These are phyloP conservation scores for Termitomyces sp. DNA, from an alignment of 768 basidiomycete genomes.

Conservation along the genomic window DNA sequence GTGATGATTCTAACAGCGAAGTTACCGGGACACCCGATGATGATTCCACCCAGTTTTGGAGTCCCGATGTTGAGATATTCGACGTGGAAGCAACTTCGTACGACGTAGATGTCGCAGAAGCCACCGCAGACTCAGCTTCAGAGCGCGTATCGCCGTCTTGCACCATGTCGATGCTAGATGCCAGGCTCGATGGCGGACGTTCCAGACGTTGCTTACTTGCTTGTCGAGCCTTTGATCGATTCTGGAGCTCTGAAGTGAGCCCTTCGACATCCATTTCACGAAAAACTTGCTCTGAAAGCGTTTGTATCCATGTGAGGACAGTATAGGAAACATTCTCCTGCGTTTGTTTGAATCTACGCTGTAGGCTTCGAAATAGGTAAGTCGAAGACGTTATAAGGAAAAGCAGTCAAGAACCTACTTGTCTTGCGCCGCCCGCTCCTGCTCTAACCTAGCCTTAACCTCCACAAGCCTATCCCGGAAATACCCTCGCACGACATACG, in stretches of 20 bases:
- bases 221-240: slow-evolving; percentile 22
- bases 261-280: slow-evolving; percentile 73
- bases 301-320: slow-evolving; percentile 62
- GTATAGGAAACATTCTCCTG: slow-evolving; percentile 77
- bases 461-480: slow-evolving; percentile 59
- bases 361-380: slow-evolving; percentile 42
- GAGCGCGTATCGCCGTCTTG: slow-evolving; percentile 33
- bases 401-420: slow-evolving; percentile 41
- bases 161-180: slow-evolving; percentile 30
- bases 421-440: slow-evolving; percentile 60
- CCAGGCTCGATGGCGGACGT: slow-evolving; percentile 23
- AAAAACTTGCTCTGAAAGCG: slow-evolving; percentile 60
- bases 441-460: slow-evolving; percentile 54
- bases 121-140: slow-evolving; percentile 36
- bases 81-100: not conserved
- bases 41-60: slow-evolving; percentile 32
- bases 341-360: slow-evolving; percentile 68
- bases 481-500: slow-evolving; percentile 61
- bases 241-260: slow-evolving; percentile 50
- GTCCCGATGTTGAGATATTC: slow-evolving; percentile 21
- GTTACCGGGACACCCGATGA: slow-evolving; percentile 15
- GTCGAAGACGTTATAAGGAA: slow-evolving; percentile 1
- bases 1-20: slow-evolving; percentile 6
- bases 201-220: slow-evolving; percentile 7
- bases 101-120: slow-evolving; percentile 29